Percentiles rank a stretch among this genome's conserved stretches.
Evolutionary conservation across 371 early-diverging fungal species (phyloP).

Genomic region (Rhizopus microsporus): DNA sequence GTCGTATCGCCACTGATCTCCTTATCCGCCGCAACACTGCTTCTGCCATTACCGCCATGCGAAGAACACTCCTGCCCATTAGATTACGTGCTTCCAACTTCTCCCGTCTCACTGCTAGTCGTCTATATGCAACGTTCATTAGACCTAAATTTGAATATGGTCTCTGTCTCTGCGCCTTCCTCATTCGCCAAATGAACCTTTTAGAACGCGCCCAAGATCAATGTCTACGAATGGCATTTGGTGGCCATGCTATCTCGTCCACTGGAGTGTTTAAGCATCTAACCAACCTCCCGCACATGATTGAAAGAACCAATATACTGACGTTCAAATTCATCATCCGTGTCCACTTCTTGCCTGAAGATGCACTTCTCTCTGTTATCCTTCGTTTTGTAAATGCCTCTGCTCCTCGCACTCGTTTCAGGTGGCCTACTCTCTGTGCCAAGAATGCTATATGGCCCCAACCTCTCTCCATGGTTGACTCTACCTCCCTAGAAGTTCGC

Average conservation of each 20-base stretch:
- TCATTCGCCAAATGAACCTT: neutral
- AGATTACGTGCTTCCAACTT: neutral
- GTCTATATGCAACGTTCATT: slow-evolving; percentile 7
- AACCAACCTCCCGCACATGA: slow-evolving; percentile 15
- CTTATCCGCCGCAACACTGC: neutral
- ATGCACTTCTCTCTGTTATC: slow-evolving; percentile 5
- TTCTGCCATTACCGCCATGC: too few relatives aligned
- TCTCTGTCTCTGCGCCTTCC: neutral
- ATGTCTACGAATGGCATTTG: slow-evolving; percentile 17
- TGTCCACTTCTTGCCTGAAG: slow-evolving; percentile 1
- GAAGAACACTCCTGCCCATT: too few relatives aligned
- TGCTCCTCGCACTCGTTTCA: neutral
- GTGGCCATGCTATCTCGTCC: slow-evolving; percentile 7
- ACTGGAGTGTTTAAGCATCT: slow-evolving; percentile 21
- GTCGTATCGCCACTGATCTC: slow-evolving; percentile 12
- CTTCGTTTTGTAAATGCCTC: neutral
- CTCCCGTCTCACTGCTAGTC: neutral
- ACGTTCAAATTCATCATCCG: slow-evolving; percentile 7
- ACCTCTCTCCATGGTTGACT: too few relatives aligned
- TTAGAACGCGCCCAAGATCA: neutral
- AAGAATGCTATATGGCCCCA: neutral
- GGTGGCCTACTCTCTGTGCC: neutral
- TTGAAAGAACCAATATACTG: slow-evolving; percentile 3
- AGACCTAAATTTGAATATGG: slow-evolving; percentile 11
- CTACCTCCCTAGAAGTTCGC: neutral